Conservation (phyloP, 306 rosid genomes). For the Neltuma alba region DNA sequence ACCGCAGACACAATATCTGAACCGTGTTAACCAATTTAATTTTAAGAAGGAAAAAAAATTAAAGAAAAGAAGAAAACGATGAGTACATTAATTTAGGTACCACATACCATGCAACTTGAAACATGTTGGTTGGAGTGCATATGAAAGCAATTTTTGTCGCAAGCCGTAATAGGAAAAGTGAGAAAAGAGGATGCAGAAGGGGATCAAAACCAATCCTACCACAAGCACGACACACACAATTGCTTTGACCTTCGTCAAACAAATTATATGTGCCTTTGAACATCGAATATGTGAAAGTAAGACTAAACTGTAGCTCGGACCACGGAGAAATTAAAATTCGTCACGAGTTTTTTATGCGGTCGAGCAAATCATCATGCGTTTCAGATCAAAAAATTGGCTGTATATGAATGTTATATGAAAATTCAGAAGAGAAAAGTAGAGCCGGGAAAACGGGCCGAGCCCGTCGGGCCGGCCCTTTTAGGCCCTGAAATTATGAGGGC, state of each 20-base stretch:
- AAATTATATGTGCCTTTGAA: neutral
- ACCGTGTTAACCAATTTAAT: neutral
- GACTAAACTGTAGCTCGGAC: neutral
- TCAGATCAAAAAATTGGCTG: neutral
- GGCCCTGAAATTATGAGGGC: too few relatives aligned
- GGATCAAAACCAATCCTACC: neutral
- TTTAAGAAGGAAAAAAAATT: neutral
- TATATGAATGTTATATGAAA: neutral
- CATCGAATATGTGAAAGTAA: neutral
- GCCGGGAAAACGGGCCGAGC: too few relatives aligned
- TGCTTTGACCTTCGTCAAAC: conserved; percentile 13
- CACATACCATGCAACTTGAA: neutral
- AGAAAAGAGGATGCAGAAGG: neutral
- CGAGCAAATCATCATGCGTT: neutral
- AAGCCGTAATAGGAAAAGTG: conserved; percentile 1
- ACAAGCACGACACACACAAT: neutral
- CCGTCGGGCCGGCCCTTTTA: too few relatives aligned
- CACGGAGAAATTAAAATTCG: neutral
- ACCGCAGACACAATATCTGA: neutral
- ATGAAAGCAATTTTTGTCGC: neutral
- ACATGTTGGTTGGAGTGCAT: neutral
- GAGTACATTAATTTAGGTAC: neutral
- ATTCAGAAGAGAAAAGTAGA: neutral
- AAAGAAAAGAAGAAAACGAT: too few relatives aligned
- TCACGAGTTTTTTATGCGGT: neutral